A percentile compares a stretch with the other conserved stretches of the same genome.
Conservation (phyloP, 2,329 filamentous ascomycete species). For the Dothideomycetes sp. region DNA sequence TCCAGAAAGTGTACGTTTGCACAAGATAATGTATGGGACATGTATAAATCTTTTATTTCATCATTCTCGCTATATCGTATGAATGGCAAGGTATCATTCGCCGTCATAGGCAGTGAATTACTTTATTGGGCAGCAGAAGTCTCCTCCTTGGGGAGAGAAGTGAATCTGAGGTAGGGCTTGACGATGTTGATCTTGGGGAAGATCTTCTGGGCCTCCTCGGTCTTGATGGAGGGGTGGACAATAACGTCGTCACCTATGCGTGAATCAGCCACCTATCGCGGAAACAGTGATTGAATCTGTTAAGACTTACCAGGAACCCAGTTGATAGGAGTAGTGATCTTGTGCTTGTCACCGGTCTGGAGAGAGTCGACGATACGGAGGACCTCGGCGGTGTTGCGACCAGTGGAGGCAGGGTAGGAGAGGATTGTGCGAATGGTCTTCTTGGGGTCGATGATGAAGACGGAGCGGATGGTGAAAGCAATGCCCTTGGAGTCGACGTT, state of each 20-base stretch:
- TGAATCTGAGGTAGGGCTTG: slow-evolving; percentile 54
- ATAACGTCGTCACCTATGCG: slow-evolving; percentile 33
- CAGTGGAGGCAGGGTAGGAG: slow-evolving; percentile 54
- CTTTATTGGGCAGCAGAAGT: slow-evolving; percentile 38
- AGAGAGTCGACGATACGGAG: slow-evolving; percentile 44
- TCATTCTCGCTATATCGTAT: slow-evolving; percentile 1
- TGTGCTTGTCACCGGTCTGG: slow-evolving; percentile 51
- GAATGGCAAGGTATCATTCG: slow-evolving; percentile 9
- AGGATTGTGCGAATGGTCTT: slow-evolving; percentile 56
- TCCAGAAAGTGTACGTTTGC: too few relatives aligned
- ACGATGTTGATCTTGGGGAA: slow-evolving; percentile 53
- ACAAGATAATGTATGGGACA: neutral
- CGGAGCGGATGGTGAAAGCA: slow-evolving; percentile 56
- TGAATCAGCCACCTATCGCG: too few relatives aligned
- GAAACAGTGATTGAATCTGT: too few relatives aligned
- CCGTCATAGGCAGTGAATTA: slow-evolving; percentile 2
- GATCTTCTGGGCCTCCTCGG: slow-evolving; percentile 48
- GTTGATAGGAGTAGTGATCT: slow-evolving; percentile 53
- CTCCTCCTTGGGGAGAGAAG: slow-evolving; percentile 50
- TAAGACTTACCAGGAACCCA: slow-evolving; percentile 39
- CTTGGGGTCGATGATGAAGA: slow-evolving; percentile 57
- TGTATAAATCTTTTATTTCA: slow-evolving; percentile 11
- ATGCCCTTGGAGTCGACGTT: slow-evolving; percentile 49
- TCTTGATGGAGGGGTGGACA: slow-evolving; percentile 50
- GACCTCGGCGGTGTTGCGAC: slow-evolving; percentile 46